These are phyloP conservation scores for Penicillium turbatum DNA, from an alignment of 495 filamentous ascomycete genomes.

Conservation along the genomic window DNA sequence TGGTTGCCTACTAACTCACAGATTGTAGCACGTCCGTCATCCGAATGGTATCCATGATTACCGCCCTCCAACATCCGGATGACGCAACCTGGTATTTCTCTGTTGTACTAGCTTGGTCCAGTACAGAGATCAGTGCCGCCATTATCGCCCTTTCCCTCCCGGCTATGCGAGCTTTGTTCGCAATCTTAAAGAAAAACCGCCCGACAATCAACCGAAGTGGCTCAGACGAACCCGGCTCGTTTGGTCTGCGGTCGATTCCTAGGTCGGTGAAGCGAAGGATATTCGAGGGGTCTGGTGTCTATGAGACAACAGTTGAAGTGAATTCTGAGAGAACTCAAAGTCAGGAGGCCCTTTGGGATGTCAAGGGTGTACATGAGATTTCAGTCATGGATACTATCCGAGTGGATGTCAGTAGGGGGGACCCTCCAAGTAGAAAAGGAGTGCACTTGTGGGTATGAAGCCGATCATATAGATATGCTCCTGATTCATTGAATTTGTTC, in stretches of 20 bases:
- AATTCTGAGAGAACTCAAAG: background rate
- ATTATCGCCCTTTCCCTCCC: conserved; percentile 22
- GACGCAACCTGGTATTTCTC: conserved; percentile 25
- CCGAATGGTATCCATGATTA: conserved; percentile 20
- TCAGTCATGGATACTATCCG: background rate
- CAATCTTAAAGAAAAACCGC: background rate
- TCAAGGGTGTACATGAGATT: too few species aligned
- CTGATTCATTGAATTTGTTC: too few species aligned
- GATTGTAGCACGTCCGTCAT: conserved; percentile 13
- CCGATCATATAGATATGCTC: too few species aligned
- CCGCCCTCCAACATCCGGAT: conserved; percentile 5
- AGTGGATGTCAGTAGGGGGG: background rate
- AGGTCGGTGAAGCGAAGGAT: background rate
- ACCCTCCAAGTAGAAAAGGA: too few species aligned
- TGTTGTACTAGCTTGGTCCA: conserved; percentile 17
- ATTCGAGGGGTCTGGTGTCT: background rate
- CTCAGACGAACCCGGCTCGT: background rate
- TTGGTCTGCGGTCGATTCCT: background rate
- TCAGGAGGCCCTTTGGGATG: background rate
- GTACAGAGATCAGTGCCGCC: conserved; percentile 13
- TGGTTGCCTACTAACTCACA: background rate
- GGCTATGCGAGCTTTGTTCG: conserved; percentile 13
- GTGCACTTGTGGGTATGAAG: too few species aligned
- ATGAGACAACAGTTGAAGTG: background rate
- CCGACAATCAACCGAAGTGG: conserved; percentile 1